Evolutionary conservation across 257 asterid species (phyloP).

Genomic region (Lavandula angustifolia): DNA sequence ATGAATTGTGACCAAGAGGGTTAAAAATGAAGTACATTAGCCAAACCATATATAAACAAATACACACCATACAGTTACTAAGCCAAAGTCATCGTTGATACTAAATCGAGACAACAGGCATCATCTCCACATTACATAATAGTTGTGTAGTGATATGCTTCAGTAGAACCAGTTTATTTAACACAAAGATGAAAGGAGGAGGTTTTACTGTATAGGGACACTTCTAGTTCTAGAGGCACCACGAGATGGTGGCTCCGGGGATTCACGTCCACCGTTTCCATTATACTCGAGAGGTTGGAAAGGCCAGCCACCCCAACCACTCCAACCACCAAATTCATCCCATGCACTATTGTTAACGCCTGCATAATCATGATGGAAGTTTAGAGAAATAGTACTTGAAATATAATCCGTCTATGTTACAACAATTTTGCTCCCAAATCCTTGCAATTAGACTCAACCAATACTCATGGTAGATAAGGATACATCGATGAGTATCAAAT

Average conservation of each 20-base stretch:
- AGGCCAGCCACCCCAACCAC: conserved; percentile 55
- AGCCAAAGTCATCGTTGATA: no score
- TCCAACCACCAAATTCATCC: conserved; percentile 58
- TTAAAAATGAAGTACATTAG: no score
- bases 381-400: not conserved
- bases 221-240: conserved; percentile 41
- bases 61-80: no score
- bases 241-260: conserved; percentile 32
- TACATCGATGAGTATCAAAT: not conserved
- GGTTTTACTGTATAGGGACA: conserved; percentile 52
- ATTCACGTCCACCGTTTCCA: conserved; percentile 34
- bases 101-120: not conserved
- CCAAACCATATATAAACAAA: no score
- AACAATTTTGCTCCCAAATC: not conserved
- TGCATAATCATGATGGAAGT: conserved; percentile 28
- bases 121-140: not conserved
- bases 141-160: not conserved
- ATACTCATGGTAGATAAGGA: not conserved
- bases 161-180: not conserved
- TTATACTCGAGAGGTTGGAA: conserved; percentile 45
- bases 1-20: no score
- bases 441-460: not conserved
- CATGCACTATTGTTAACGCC: conserved; percentile 44
- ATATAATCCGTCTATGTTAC: not conserved
- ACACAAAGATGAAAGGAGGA: not conserved